phyloP scores from a whole-genome alignment of 495 filamentous ascomycete genomes.

The Hypoxylon subgilvum region DNA sequence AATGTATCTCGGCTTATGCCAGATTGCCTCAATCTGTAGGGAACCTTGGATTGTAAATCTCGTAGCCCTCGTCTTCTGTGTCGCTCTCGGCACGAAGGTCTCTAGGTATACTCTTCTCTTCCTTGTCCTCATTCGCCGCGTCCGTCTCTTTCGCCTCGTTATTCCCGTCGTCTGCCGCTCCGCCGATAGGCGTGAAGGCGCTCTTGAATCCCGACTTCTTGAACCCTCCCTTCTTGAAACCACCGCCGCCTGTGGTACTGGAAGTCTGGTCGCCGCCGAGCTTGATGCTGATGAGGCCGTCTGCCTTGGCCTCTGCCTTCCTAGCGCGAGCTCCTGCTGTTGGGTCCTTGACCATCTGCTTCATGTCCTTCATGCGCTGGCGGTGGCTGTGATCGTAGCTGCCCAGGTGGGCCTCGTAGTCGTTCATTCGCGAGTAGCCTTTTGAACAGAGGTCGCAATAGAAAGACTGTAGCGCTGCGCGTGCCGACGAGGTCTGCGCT shows the following conservation, averaged over 20 bases:
- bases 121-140: constrained; percentile 19
- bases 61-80: constrained; percentile 65
- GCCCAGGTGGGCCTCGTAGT: constrained; percentile 71
- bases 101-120: constrained; percentile 25
- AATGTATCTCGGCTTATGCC: too few relatives aligned
- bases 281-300: constrained; percentile 67
- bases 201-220: constrained; percentile 61
- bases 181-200: constrained; percentile 56
- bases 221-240: constrained; percentile 64
- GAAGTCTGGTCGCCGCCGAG: constrained; percentile 46
- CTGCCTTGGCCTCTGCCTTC: constrained; percentile 72
- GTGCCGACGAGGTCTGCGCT: constrained; percentile 79
- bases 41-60: constrained; percentile 59
- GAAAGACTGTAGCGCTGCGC: constrained; percentile 86
- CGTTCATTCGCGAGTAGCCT: constrained; percentile 72
- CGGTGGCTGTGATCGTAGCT: constrained; percentile 76
- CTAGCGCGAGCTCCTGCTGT: constrained; percentile 65
- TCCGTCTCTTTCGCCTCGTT: constrained; percentile 27
- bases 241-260: constrained; percentile 36
- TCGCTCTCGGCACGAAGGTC: constrained; percentile 57
- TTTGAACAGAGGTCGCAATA: constrained; percentile 78
- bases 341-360: constrained; percentile 66
- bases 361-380: constrained; percentile 71
- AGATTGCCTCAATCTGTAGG: constrained; percentile 64
- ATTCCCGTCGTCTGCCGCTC: constrained; percentile 21